Percentiles rank a stretch among this genome's conserved stretches.
Evolutionary conservation across 139 green algal species (phyloP).

Genomic region (Picochlorum sp.): DNA sequence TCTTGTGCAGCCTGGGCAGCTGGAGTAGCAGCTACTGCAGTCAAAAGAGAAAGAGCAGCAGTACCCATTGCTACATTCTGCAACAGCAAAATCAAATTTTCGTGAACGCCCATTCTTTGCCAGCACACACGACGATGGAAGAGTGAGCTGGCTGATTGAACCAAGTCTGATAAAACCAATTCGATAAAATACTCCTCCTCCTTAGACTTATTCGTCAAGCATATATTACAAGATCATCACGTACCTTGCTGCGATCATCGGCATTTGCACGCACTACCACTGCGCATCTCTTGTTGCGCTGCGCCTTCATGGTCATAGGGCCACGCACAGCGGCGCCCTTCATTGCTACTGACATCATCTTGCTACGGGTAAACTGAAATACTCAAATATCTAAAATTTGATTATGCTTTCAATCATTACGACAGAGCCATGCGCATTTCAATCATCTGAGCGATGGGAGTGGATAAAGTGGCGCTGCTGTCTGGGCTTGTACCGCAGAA

Average conservation of each 20-base stretch:
- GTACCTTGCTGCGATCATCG: neutral
- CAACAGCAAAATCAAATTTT: neutral
- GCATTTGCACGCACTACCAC: neutral
- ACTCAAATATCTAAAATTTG: no score
- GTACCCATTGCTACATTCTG: constrained; percentile 15
- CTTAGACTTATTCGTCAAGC: no score
- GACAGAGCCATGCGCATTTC: no score
- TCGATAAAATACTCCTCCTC: no score
- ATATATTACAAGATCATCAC: neutral
- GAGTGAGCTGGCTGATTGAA: no score
- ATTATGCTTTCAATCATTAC: no score
- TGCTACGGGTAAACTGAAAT: no score
- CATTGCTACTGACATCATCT: neutral
- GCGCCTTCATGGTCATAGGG: neutral
- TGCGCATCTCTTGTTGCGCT: neutral
- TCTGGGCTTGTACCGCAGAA: no score
- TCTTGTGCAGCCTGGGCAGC: constrained; percentile 72
- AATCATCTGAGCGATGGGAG: no score
- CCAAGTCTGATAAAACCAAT: no score
- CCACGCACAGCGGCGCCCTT: neutral
- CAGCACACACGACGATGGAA: neutral
- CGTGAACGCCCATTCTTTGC: neutral
- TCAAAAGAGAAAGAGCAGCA: constrained; percentile 34
- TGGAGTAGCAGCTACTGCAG: constrained; percentile 48
- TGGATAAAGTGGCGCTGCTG: no score